Evolutionary conservation across 345 rosid genomes (phyloP), one percentile per base, ranked within the genome.

Genomic region (Pseudoturritis turrita): DNA sequence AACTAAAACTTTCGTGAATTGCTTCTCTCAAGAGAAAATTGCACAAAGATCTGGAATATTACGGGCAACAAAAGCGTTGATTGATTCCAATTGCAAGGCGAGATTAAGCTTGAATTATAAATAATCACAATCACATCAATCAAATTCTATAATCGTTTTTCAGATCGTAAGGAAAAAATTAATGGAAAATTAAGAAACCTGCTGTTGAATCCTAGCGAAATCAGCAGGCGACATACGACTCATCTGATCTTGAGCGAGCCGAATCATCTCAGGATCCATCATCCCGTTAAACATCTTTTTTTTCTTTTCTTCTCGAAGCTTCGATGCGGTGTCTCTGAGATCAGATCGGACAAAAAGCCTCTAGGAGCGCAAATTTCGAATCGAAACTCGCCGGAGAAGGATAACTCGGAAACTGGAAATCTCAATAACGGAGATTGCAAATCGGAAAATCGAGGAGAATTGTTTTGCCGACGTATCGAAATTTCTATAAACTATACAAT

Each of bases 221-320:
- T 95, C 98, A 69, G 78, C 89, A 4, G 99, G 89, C 0, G 98
- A 81, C 96, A 95, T 89, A 65, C 97, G 97, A 70, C 91, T 88
- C 86, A 96, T 86, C 83, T 96, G 99, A 41, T 96, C 99, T 80
- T 96, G 98, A 56, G 97, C 98, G 21, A 92, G 73, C 31, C 79
- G 85, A 35, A 92, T 80, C 86, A 96, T 63, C 67, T 90, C 98
- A 35, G 99, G 98, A 90, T 96, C 98, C 96, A 96, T 89, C 89
- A 81, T 78, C 53, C 96, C 94, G 85, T 85, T 80, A 68, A 89
- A 83, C 92, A 90, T 84, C 68, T 52, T 68, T 19, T 47, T 8
- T 9, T 6, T 13, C 10, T n/a, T n/a, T n/a, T n/a, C n/a, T n/a
- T n/a, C 53, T 28, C 10, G 26, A 54, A 65, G 71, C 43, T 61